Conservation (phyloP, 1,284 basidiomycete genomes). For the Tilletiopsis washingtonensis region DNA sequence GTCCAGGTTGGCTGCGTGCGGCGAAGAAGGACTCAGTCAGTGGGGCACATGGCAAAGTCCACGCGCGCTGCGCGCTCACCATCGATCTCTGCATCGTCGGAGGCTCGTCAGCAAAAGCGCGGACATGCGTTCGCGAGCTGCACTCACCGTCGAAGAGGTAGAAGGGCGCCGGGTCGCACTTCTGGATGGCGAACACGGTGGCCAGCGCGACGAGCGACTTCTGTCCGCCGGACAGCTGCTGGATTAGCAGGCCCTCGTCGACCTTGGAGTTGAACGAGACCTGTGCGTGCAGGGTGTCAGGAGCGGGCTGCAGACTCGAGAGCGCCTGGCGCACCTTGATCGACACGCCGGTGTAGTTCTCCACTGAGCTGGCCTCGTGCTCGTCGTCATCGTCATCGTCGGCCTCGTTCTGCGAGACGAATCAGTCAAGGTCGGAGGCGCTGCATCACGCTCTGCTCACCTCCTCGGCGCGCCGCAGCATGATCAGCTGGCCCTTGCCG, state of each 20-base stretch:
- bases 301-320: too few relatives aligned
- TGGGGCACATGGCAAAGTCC: too few relatives aligned
- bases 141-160: conserved; percentile 83
- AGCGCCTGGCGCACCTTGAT: too few relatives aligned
- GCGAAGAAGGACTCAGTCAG: too few relatives aligned
- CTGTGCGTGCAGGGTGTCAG: too few relatives aligned
- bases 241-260: conserved; percentile 89
- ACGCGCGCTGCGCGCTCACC: too few relatives aligned
- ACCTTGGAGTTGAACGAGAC: conserved; percentile 98
- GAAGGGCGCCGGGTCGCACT: conserved; percentile 98
- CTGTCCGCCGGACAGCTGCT: conserved; percentile 94
- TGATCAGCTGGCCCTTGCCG: conserved; percentile 80
- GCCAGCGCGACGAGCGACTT: conserved; percentile 95
- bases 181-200: conserved; percentile 96
- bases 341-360: conserved; percentile 91
- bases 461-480: conserved; percentile 78
- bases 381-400: conserved; percentile 48
- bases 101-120: not conserved
- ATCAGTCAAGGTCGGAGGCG: too few relatives aligned
- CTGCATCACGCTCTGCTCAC: too few relatives aligned
- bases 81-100: conserved; percentile 64
- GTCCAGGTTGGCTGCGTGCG: conserved; percentile 93
- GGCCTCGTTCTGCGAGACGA: too few relatives aligned
- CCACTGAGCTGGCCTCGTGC: conserved; percentile 51
- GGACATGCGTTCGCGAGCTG: not conserved